phyloP scores from a whole-genome alignment of 768 basidiomycete genomes.

The Tremella yokohamensis region DNA sequence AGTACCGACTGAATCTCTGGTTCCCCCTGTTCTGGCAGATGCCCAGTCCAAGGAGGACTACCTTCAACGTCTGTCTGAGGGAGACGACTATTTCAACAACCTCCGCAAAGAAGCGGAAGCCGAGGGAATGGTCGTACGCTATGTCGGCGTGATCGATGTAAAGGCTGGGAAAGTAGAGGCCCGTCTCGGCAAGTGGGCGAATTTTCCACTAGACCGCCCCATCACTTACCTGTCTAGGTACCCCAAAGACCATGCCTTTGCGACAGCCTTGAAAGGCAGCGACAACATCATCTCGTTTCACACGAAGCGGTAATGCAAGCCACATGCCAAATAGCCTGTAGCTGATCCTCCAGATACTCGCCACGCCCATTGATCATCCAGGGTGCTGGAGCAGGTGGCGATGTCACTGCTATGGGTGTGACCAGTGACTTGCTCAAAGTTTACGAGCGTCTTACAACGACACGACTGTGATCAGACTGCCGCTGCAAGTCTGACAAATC shows the following conservation, averaged over 20 bases:
- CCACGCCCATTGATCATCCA: conserved; percentile 86
- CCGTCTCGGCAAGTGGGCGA: conserved; percentile 76
- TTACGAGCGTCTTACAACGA: conserved; percentile 44
- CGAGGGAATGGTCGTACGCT: conserved; percentile 82
- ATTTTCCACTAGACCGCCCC: background rate
- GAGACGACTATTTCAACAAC: conserved; percentile 72
- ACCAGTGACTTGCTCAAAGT: conserved; percentile 67
- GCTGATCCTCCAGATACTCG: conserved; percentile 57
- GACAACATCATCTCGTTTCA: conserved; percentile 99
- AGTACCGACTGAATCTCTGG: conserved; percentile 77
- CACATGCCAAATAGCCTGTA: background rate
- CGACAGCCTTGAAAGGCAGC: conserved; percentile 88
- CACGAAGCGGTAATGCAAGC: conserved; percentile 62
- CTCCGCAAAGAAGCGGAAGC: conserved; percentile 72
- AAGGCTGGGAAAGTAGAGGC: conserved; percentile 70
- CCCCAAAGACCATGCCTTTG: conserved; percentile 83
- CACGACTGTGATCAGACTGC: background rate
- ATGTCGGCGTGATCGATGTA: conserved; percentile 90
- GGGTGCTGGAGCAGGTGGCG: conserved; percentile 95
- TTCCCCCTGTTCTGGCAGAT: conserved; percentile 69
- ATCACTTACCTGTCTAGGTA: conserved; percentile 59
- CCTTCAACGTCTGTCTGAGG: conserved; percentile 70
- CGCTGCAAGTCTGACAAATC: no score
- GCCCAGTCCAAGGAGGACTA: conserved; percentile 77
- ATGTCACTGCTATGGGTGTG: conserved; percentile 97